Conservation (phyloP, 176 grass and related monocot genomes). For the Avena atlantica region DNA sequence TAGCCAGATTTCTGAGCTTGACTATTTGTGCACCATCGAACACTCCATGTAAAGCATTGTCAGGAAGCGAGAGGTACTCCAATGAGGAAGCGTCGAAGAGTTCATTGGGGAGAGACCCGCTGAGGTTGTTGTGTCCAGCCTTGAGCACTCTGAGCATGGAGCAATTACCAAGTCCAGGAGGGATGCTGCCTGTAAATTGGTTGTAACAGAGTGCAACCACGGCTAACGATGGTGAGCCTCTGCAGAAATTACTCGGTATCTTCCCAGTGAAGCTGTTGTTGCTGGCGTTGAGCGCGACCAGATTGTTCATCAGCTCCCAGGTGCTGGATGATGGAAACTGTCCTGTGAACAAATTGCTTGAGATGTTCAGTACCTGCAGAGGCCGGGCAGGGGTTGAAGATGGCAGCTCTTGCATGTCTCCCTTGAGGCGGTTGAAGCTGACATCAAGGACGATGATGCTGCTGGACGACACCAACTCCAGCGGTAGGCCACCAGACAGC, state of each 20-base stretch:
- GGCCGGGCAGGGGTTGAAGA: slow-evolving; percentile 1
- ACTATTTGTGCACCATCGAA: neutral
- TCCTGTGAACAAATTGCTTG: slow-evolving; percentile 49
- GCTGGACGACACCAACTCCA: slow-evolving; percentile 30
- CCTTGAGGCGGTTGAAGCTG: slow-evolving; percentile 54
- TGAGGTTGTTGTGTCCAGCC: slow-evolving; percentile 50
- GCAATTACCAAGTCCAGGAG: slow-evolving; percentile 49
- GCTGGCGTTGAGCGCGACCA: slow-evolving; percentile 45
- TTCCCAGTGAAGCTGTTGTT: slow-evolving; percentile 62
- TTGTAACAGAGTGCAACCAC: slow-evolving; percentile 57
- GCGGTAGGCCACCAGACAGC: slow-evolving; percentile 24
- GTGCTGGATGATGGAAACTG: slow-evolving; percentile 30
- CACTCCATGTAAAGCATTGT: slow-evolving; percentile 38
- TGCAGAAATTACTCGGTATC: slow-evolving; percentile 45
- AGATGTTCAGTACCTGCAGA: slow-evolving; percentile 60
- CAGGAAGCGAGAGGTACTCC: slow-evolving; percentile 45
- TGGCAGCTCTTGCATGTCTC: slow-evolving; percentile 21
- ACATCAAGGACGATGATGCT: slow-evolving; percentile 48
- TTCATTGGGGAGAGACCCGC: slow-evolving; percentile 43
- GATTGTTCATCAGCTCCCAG: slow-evolving; percentile 44
- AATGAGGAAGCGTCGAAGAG: slow-evolving; percentile 34
- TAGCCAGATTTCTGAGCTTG: slow-evolving; percentile 50
- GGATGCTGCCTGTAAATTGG: slow-evolving; percentile 44
- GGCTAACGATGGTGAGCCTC: neutral
- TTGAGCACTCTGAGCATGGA: slow-evolving; percentile 40